phyloP scores from a whole-genome alignment of 768 basidiomycete species.

The Phlebiopsis gigantea region DNA sequence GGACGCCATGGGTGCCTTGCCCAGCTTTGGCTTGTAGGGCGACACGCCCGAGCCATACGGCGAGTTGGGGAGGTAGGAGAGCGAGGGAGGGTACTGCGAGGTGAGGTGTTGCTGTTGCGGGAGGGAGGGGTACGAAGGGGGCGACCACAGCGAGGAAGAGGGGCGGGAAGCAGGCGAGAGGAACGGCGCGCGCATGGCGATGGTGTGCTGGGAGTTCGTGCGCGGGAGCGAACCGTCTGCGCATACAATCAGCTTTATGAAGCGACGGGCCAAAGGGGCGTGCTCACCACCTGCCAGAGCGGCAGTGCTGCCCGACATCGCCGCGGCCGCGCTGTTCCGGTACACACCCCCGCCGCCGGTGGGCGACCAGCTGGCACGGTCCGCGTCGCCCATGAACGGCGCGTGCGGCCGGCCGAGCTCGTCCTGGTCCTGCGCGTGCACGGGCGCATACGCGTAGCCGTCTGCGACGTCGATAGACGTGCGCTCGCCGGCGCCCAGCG shows the following conservation, averaged over 20 bases:
- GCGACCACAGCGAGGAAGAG: constrained; percentile 54
- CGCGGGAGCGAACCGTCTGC: constrained; percentile 31
- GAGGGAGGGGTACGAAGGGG: constrained; percentile 37
- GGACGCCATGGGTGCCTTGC: constrained; percentile 32
- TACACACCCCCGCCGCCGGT: constrained; percentile 32
- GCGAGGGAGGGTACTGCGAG: constrained; percentile 18
- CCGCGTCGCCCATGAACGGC: constrained; percentile 37
- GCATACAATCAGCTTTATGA: constrained; percentile 2
- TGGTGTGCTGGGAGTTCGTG: constrained; percentile 34
- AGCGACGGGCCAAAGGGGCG: not conserved
- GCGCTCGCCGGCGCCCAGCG: constrained; percentile 4
- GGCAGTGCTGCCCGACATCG: constrained; percentile 25
- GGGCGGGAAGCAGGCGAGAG: constrained; percentile 69
- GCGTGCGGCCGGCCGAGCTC: constrained; percentile 34
- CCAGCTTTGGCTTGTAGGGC: constrained; percentile 18
- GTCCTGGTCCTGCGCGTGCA: constrained; percentile 13
- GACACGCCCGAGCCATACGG: constrained; percentile 7
- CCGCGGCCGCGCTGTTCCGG: constrained; percentile 39
- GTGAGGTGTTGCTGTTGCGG: constrained; percentile 7
- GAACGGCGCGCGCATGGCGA: constrained; percentile 61
- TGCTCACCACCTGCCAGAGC: constrained; percentile 14
- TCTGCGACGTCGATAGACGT: constrained; percentile 15
- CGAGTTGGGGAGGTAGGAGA: constrained; percentile 8
- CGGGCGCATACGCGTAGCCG: constrained; percentile 1
- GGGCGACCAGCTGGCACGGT: constrained; percentile 6